Percentiles rank a stretch among this genome's conserved stretches.
phyloP scores from a whole-genome alignment of 176 grass and related monocot species.

The Poa annua region DNA sequence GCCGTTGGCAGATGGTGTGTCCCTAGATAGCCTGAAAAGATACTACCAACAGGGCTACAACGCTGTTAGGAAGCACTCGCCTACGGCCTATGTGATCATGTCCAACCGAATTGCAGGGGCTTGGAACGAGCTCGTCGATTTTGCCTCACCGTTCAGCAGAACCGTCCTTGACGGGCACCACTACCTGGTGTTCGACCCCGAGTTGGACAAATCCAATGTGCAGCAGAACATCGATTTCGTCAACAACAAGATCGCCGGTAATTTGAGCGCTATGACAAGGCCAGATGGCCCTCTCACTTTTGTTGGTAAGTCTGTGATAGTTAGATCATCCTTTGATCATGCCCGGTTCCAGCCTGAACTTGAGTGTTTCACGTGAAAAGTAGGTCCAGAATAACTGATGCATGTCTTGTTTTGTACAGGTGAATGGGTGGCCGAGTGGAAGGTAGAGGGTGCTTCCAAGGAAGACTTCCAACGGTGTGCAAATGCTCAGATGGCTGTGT shows the following conservation, averaged over 20 bases:
- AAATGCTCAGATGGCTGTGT: constrained; percentile 52
- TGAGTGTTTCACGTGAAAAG: background rate
- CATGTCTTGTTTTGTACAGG: background rate
- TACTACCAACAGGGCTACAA: constrained; percentile 72
- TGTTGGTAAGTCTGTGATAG: constrained; percentile 37
- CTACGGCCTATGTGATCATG: constrained; percentile 68
- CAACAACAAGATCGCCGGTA: background rate
- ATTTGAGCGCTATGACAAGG: constrained; percentile 28
- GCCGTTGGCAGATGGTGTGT: constrained; percentile 39
- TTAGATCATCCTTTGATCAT: too few relatives aligned
- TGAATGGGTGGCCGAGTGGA: constrained; percentile 65
- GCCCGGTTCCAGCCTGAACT: background rate
- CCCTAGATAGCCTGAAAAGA: constrained; percentile 55
- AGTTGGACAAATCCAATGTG: constrained; percentile 41
- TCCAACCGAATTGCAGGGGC: constrained; percentile 31
- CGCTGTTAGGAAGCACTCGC: constrained; percentile 54
- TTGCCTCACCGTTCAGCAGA: constrained; percentile 3
- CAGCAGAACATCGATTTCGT: constrained; percentile 69
- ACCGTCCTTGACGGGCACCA: constrained; percentile 67
- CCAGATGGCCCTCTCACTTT: constrained; percentile 55
- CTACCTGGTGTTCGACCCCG: constrained; percentile 47
- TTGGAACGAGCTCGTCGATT: constrained; percentile 44
- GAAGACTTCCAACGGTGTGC: constrained; percentile 55
- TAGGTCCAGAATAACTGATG: background rate
- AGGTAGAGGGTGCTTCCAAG: constrained; percentile 32